phyloP scores from a whole-genome alignment of 495 filamentous ascomycete species.

The Umbilicaria muhlenbergii region DNA sequence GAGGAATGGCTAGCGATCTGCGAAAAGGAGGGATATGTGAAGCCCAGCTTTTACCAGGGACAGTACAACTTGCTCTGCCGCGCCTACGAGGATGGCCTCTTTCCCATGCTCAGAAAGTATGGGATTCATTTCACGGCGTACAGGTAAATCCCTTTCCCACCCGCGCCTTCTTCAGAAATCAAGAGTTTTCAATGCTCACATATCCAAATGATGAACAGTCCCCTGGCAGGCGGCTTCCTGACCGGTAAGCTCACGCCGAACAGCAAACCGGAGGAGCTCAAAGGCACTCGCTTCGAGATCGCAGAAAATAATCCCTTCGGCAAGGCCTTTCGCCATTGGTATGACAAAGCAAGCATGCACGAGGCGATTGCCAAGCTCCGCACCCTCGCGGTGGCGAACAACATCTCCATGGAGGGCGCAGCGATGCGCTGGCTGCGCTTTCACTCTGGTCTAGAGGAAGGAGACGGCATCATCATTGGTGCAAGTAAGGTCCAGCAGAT shows the following conservation, averaged over 20 bases:
- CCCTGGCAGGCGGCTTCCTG: conserved; percentile 33
- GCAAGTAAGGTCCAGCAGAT: conserved; percentile 20
- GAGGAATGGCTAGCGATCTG: conserved; percentile 20
- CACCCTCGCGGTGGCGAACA: conserved; percentile 6
- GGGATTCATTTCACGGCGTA: conserved; percentile 34
- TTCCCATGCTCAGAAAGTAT: conserved; percentile 34
- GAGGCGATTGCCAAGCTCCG: conserved; percentile 7
- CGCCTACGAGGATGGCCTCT: conserved; percentile 25
- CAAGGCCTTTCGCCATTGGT: conserved; percentile 3
- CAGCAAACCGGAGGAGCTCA: neutral
- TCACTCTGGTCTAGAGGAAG: conserved; percentile 14
- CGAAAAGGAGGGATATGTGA: conserved; percentile 20
- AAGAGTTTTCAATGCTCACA: too few species aligned
- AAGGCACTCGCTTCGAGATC: conserved; percentile 12
- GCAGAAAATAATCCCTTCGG: conserved; percentile 6
- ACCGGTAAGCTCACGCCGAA: conserved; percentile 22
- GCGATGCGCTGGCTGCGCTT: conserved; percentile 20
- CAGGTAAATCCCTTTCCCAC: conserved; percentile 5
- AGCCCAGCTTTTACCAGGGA: conserved; percentile 25
- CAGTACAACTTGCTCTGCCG: conserved; percentile 24
- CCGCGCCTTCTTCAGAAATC: neutral
- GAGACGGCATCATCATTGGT: conserved; percentile 21
- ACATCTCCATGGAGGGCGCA: conserved; percentile 14
- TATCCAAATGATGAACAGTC: conserved; percentile 14
- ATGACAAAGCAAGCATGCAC: conserved; percentile 15